These are phyloP conservation scores for Fusarium keratoplasticum DNA, from an alignment of 2,329 filamentous ascomycete genomes.

Conservation along the genomic window DNA sequence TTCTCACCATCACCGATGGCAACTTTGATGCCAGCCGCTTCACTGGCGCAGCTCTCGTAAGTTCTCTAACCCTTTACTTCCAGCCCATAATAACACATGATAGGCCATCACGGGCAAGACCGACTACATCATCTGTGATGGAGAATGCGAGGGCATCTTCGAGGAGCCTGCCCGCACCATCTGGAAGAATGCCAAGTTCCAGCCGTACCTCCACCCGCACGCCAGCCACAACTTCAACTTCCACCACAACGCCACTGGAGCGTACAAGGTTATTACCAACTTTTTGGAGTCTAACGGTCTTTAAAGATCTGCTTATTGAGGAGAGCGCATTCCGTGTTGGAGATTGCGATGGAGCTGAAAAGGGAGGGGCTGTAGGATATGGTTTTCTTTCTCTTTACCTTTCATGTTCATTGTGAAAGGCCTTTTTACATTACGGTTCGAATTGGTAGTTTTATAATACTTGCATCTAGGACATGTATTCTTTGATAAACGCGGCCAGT, in stretches of 20 bases:
- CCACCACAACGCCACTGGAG: constrained; percentile 25
- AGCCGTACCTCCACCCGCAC: constrained; percentile 28
- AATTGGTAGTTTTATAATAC: background rate
- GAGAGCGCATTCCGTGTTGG: background rate
- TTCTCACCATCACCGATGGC: constrained; percentile 28
- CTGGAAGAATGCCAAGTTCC: constrained; percentile 30
- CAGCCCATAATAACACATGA: background rate
- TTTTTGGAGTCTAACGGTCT: constrained; percentile 21
- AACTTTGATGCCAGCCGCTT: constrained; percentile 31
- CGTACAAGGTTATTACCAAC: constrained; percentile 25
- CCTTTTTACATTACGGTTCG: background rate
- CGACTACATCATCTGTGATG: constrained; percentile 42
- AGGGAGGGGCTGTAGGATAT: background rate
- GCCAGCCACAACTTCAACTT: constrained; percentile 36
- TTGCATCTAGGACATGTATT: background rate
- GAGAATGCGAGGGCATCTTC: constrained; percentile 42
- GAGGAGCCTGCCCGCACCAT: constrained; percentile 38
- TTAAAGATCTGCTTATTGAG: background rate
- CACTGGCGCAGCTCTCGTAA: constrained; percentile 28
- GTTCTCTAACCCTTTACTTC: background rate
- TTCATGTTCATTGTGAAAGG: background rate
- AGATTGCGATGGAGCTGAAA: background rate
- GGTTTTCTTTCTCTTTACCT: background rate
- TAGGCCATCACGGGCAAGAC: constrained; percentile 29
- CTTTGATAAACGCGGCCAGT: background rate